Percentiles rank a stretch among this genome's conserved stretches.
These are phyloP conservation scores for Thuidium tamariscinum DNA, from an alignment of 225 moss, liverwort and hornwort genomes.

Conservation along the genomic window DNA sequence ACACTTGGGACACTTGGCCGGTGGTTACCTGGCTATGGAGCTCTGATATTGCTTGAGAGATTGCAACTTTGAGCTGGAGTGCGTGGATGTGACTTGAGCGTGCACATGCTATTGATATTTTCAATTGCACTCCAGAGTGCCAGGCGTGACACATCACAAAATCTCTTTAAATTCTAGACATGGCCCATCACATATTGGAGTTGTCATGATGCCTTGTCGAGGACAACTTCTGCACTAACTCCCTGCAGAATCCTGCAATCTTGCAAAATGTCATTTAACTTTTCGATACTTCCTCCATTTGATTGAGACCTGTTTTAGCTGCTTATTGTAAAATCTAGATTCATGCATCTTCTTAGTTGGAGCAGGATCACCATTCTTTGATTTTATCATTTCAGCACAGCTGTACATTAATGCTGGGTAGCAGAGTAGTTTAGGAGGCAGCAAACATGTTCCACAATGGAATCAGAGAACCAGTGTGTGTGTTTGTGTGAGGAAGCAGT, in stretches of 20 bases:
- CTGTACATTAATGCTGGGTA: neutral
- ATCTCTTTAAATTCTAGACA: neutral
- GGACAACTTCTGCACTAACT: neutral
- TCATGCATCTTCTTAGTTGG: neutral
- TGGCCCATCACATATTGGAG: neutral
- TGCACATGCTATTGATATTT: constrained; percentile 3
- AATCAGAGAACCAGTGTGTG: too few relatives aligned
- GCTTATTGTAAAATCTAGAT: neutral
- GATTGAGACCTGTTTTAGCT: neutral
- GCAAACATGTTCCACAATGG: neutral
- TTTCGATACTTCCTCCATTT: neutral
- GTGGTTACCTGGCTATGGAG: neutral
- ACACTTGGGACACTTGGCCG: constrained; percentile 9
- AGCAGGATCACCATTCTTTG: neutral
- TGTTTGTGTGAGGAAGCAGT: neutral
- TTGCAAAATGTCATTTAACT: neutral
- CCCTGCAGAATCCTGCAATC: neutral
- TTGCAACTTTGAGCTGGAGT: neutral
- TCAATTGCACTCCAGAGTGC: neutral
- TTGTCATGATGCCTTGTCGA: neutral
- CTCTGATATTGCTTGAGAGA: neutral
- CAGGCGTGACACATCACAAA: neutral
- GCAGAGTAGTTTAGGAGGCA: neutral
- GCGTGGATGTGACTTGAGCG: neutral
- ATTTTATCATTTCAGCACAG: neutral